Evolutionary conservation across 202 grass and related monocot species (phyloP), one percentile per base, ranked within the genome.

Genomic region (Zoysia matrella): DNA sequence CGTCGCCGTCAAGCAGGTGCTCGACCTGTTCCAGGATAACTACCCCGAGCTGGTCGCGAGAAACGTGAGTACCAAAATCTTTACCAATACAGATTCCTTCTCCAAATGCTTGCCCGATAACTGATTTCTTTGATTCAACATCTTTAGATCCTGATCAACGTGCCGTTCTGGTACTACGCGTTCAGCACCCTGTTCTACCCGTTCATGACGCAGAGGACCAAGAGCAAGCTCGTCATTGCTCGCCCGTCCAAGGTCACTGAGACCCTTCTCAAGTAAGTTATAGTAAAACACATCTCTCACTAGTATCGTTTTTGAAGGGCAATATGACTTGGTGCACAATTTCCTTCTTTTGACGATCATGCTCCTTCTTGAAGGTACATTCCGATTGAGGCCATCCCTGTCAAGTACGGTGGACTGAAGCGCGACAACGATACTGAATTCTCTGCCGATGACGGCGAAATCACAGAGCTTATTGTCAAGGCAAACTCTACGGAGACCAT

Each of bases 11-110:
- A 22, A 22, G 22, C 89, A 91, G 86, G 80, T 95, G n/a, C 61
- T 95, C 84, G 84, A 98, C 79, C 84, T 95, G 67, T 81, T 98
- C 69, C 90, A 98, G 88, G 86, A 98, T 79, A 98, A 98, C 78
- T 98, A 93, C 54, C 95, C 92, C 3, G 92, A 98, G 85, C 87
- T 98, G 54, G 90, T 98, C 62, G 90, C 95, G 8, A 85, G 88
- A 86, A 98, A 92, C 86, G 95, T 98, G 69, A 92, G 94, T 88
- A 41, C 22, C 68, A 14, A 7, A 18, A 22, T 8, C 15, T 22
- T 22, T 22, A 74, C 2, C 10, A 36, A 22, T 30, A 1, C 12
- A 14, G 1, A 10, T 67, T 57, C 47, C 9, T 72, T 72, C 9
- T 43, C 11, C 1, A 40, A 41, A 73, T 75, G 16, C 13, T 54